Percentiles rank a stretch among this genome's conserved stretches.
phyloP scores from a whole-genome alignment of 139 green algal species.

The Chlorella vulgaris region DNA sequence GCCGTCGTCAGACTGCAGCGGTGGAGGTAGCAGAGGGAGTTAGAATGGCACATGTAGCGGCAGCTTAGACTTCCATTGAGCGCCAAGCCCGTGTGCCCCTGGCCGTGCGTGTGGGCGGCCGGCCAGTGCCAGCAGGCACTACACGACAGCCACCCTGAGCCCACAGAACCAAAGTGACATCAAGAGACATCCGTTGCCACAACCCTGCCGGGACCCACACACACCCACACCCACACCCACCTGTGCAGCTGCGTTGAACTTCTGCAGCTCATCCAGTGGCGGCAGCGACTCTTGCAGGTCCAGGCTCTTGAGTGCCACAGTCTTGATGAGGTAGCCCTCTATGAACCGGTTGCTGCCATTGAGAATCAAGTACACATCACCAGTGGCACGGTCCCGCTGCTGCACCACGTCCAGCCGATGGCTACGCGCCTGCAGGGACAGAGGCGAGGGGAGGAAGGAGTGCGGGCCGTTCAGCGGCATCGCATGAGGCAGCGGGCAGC shows the following conservation, averaged over 20 bases:
- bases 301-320: slow-evolving; percentile 73
- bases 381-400: slow-evolving; percentile 34
- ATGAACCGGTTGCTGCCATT: slow-evolving; percentile 68
- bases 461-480: not conserved
- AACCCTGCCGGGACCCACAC: no score
- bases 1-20: slow-evolving; percentile 17
- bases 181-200: no score
- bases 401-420: slow-evolving; percentile 29
- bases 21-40: no score
- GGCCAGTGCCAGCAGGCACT: no score
- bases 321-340: slow-evolving; percentile 85
- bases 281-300: slow-evolving; percentile 67
- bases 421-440: not conserved
- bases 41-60: no score
- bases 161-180: no score
- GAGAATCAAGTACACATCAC: slow-evolving; percentile 40
- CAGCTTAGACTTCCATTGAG: no score
- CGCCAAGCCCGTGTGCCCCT: no score
- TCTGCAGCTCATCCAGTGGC: slow-evolving; percentile 89
- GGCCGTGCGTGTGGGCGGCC: no score
- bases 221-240: no score
- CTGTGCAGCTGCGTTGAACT: slow-evolving; percentile 71
- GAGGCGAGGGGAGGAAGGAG: not conserved
- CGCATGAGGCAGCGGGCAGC: not conserved
- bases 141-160: no score